phyloP scores from a whole-genome alignment of 257 asterid species.

The Fraxinus pennsylvanica region DNA sequence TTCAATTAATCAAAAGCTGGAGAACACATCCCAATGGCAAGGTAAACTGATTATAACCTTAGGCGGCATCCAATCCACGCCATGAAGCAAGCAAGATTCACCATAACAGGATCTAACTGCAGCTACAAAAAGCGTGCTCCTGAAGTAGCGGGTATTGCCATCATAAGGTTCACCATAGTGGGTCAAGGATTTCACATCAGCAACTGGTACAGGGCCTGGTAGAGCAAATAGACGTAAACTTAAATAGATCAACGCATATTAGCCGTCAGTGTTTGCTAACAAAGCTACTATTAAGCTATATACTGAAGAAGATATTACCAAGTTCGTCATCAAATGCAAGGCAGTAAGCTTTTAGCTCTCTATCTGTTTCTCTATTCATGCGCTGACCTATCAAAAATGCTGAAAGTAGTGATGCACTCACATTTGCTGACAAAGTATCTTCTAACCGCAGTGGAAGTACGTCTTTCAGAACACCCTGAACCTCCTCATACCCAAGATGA shows the following conservation, averaged over 20 bases:
- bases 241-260: background rate
- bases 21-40: conserved; percentile 26
- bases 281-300: conserved; percentile 5
- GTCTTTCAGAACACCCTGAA: conserved; percentile 84
- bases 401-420: conserved; percentile 73
- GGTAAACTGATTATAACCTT: conserved; percentile 50
- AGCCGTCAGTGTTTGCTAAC: conserved; percentile 8
- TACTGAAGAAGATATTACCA: conserved; percentile 42
- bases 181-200: conserved; percentile 84
- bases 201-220: conserved; percentile 73
- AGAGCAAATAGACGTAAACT: conserved; percentile 22
- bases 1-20: conserved; percentile 17
- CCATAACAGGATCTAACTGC: conserved; percentile 97
- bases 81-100: conserved; percentile 96
- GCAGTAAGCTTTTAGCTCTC: conserved; percentile 93
- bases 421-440: conserved; percentile 39
- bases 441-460: conserved; percentile 59
- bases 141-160: conserved; percentile 93
- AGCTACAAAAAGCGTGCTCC: conserved; percentile 94
- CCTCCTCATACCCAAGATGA: conserved; percentile 96
- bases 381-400: conserved; percentile 89
- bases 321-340: conserved; percentile 88
- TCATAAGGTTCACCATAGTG: conserved; percentile 97
- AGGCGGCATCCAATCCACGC: conserved; percentile 99
- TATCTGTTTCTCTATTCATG: conserved; percentile 92